These are phyloP conservation scores for Tardiomyces digboiensis DNA, from an alignment of 1,139 yeast genomes.

Conservation along the genomic window DNA sequence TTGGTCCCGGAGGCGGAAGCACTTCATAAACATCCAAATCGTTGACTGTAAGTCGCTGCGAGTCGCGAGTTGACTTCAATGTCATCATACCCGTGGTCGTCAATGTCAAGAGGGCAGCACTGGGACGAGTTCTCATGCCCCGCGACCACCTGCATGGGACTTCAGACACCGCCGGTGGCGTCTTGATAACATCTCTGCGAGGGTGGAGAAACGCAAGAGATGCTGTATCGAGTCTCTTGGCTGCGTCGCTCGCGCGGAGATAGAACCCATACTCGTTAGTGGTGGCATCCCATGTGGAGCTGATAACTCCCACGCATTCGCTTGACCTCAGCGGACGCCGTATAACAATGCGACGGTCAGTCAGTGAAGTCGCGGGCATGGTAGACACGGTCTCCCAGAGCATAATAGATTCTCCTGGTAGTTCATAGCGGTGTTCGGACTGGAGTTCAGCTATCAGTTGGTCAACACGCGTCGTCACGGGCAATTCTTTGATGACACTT, in stretches of 20 bases:
- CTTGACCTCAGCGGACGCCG: slow-evolving; percentile 20
- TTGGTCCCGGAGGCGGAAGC: background rate
- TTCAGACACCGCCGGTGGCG: slow-evolving; percentile 7
- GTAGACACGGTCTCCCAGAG: slow-evolving; percentile 19
- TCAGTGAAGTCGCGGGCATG: background rate
- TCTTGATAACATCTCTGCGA: slow-evolving; percentile 22
- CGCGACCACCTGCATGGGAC: slow-evolving; percentile 2
- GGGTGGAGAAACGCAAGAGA: slow-evolving; percentile 25
- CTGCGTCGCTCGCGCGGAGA: slow-evolving; percentile 17
- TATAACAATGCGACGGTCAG: slow-evolving; percentile 6
- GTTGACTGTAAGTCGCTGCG: background rate
- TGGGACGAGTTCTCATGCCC: slow-evolving; percentile 1
- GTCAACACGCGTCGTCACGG: slow-evolving; percentile 8
- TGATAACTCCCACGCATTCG: slow-evolving; percentile 15
- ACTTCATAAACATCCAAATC: background rate
- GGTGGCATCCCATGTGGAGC: slow-evolving; percentile 15
- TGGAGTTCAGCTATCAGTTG: slow-evolving; percentile 12
- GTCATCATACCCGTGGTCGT: background rate
- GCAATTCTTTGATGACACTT: slow-evolving; percentile 11
- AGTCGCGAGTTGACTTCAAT: background rate
- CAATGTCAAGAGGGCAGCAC: background rate
- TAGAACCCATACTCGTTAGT: slow-evolving; percentile 5
- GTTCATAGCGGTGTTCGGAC: slow-evolving; percentile 20
- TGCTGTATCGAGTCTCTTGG: slow-evolving; percentile 16
- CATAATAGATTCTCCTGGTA: slow-evolving; percentile 15